Percentiles rank a stretch among this genome's conserved stretches.
Conservation (phyloP, 768 basidiomycete species). For the Rossbeevera mucosa region DNA sequence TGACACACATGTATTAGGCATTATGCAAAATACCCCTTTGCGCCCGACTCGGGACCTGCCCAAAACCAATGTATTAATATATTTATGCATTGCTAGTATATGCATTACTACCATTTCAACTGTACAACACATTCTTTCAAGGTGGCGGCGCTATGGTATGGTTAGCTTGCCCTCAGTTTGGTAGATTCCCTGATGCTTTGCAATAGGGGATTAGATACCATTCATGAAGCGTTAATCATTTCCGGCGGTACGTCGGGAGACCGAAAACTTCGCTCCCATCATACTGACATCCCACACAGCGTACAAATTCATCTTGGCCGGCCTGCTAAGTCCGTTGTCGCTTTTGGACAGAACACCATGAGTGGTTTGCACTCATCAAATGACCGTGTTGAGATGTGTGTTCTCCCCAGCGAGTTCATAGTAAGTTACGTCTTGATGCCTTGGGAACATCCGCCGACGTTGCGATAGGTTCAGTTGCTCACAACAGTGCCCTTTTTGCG, state of each 20-base stretch:
- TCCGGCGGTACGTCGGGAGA: slow-evolving; percentile 5
- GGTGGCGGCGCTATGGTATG: slow-evolving; percentile 13
- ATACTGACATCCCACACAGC: not conserved
- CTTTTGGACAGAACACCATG: not conserved
- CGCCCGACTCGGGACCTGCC: too few species aligned
- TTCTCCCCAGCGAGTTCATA: slow-evolving; percentile 1
- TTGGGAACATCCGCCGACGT: not conserved
- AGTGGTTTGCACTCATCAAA: not conserved
- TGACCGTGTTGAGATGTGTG: not conserved
- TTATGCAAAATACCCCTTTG: too few species aligned
- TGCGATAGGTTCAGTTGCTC: slow-evolving; percentile 4
- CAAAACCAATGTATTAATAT: too few species aligned
- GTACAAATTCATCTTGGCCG: slow-evolving; percentile 7
- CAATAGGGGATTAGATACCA: slow-evolving; percentile 9
- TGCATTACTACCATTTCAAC: too few species aligned
- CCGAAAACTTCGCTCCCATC: not conserved
- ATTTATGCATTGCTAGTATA: too few species aligned
- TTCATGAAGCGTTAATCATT: slow-evolving; percentile 10
- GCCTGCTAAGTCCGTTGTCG: not conserved
- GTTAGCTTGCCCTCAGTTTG: not conserved
- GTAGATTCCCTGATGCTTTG: not conserved
- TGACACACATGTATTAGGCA: too few species aligned
- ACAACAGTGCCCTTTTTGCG: not conserved
- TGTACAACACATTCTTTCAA: not conserved
- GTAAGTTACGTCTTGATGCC: not conserved